Evolutionary conservation across 345 rosid species (phyloP), one percentile per base, ranked within the genome.

Genomic region (Zanthoxylum bungeanum): DNA sequence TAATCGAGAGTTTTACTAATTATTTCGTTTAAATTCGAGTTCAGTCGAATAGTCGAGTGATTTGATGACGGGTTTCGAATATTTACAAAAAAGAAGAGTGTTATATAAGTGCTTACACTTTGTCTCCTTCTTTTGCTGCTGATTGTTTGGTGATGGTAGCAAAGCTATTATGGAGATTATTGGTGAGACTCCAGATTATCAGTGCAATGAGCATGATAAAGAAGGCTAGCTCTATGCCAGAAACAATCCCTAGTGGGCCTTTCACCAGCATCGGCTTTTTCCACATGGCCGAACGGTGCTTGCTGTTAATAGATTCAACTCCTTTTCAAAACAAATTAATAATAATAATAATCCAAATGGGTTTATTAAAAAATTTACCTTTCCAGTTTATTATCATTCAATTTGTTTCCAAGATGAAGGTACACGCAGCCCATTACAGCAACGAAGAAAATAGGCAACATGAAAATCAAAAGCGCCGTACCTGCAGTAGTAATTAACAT

Each of bases 191-290:
- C 98, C 97, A 94, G 62, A 83, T 58, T 64, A 91, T 76, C 27
- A 94, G 85, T 49, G 89, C 88, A 14, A 87, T 40, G 74, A 94
- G 86, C 97, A 90, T 90, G 25, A 73, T 24, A 59, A 92, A 79
- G 79, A 94, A 87, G 19, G 78, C 67, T 1, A 94, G 30, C 77
- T 92, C 98, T 25, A 71, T 74, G 55, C 79, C 68, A 1, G 97
- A 83, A 39, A 94, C 97, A 63, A 94, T 88, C 73, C 98, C 98
- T 2, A 90, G 73, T 16, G 98, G 97, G 5, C 97, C 96, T 61
- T 80, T 92, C 76, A 84, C 90, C 16, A 92, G 61, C 85, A 86
- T 78, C n/a, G 94, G 93, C 70, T 40, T 82, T 81, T 69, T 87
- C 85, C 76, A 85, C 36, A 33, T 11, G 6, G 53, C 78, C 49